Conservation (phyloP, 202 grass and related monocot genomes). For the Schoenoplectus tabernaemontani region DNA sequence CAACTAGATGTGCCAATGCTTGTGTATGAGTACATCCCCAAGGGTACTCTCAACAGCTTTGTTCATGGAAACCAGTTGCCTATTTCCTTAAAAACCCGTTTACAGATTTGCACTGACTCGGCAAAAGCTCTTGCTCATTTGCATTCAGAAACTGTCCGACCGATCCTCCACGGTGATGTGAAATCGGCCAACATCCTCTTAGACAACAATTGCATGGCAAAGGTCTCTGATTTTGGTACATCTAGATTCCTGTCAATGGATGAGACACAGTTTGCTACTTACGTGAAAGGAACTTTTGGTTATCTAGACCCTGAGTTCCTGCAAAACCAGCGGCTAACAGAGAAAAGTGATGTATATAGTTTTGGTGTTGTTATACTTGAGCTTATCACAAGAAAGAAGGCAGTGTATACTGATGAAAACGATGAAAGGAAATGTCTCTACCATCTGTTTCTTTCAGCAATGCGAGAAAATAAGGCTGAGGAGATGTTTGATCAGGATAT, state of each 20-base stretch:
- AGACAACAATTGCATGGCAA: slow-evolving; percentile 29
- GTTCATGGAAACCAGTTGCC: neutral
- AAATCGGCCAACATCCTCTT: slow-evolving; percentile 55
- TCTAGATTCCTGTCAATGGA: slow-evolving; percentile 42
- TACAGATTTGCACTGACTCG: slow-evolving; percentile 40
- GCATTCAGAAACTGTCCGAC: slow-evolving; percentile 38
- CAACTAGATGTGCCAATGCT: slow-evolving; percentile 26
- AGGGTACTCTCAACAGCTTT: slow-evolving; percentile 32
- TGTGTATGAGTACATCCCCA: slow-evolving; percentile 34
- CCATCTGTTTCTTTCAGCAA: slow-evolving; percentile 15
- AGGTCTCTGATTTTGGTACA: slow-evolving; percentile 49
- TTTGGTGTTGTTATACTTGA: slow-evolving; percentile 43
- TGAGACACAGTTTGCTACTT: slow-evolving; percentile 33
- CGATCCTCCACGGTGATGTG: slow-evolving; percentile 48
- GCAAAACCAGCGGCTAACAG: slow-evolving; percentile 25
- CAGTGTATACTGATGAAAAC: slow-evolving; percentile 10
- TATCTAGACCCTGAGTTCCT: slow-evolving; percentile 50
- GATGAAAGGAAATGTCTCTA: slow-evolving; percentile 20
- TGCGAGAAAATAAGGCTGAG: slow-evolving; percentile 15
- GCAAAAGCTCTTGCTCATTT: slow-evolving; percentile 48
- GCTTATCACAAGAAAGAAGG: slow-evolving; percentile 38
- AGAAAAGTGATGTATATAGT: slow-evolving; percentile 46
- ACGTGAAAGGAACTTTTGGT: slow-evolving; percentile 41
- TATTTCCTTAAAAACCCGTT: slow-evolving; percentile 34
- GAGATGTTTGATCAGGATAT: slow-evolving; percentile 31